A percentile compares a stretch with the other conserved stretches of the same genome.
phyloP scores from a whole-genome alignment of 805 yeast species.

The Metschnikowia lachancei region DNA sequence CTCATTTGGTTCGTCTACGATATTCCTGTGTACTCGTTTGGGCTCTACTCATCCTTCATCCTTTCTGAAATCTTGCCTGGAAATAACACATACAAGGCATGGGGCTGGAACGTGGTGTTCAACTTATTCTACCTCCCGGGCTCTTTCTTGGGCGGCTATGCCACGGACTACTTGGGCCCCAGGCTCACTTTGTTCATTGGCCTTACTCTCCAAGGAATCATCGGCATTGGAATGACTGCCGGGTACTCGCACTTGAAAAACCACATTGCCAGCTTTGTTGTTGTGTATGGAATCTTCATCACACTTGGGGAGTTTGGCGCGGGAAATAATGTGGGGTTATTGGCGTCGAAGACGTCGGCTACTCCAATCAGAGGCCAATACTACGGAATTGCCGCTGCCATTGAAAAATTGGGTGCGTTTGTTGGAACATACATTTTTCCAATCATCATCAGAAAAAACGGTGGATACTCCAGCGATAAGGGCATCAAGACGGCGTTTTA shows the following conservation, averaged over 20 bases:
- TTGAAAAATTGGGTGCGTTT: constrained; percentile 91
- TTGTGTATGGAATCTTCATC: constrained; percentile 83
- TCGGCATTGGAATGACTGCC: constrained; percentile 85
- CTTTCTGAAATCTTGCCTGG: constrained; percentile 56
- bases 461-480: constrained; percentile 47
- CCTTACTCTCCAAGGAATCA: constrained; percentile 64
- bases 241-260: constrained; percentile 51
- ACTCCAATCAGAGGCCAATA: constrained; percentile 88
- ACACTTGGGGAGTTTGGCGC: constrained; percentile 92
- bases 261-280: constrained; percentile 75
- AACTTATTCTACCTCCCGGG: constrained; percentile 91
- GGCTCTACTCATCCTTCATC: constrained; percentile 76
- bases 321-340: constrained; percentile 86
- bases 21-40: constrained; percentile 83
- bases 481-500: constrained; percentile 80
- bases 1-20: constrained; percentile 90
- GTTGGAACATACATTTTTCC: constrained; percentile 90
- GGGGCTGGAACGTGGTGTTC: constrained; percentile 91
- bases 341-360: constrained; percentile 83
- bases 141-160: constrained; percentile 77
- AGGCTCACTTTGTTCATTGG: constrained; percentile 73
- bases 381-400: constrained; percentile 88
- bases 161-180: constrained; percentile 91
- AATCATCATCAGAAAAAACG: constrained; percentile 54
- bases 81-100: constrained; percentile 63